phyloP scores from a whole-genome alignment of 768 basidiomycete species.

The Lentinula boryana region DNA sequence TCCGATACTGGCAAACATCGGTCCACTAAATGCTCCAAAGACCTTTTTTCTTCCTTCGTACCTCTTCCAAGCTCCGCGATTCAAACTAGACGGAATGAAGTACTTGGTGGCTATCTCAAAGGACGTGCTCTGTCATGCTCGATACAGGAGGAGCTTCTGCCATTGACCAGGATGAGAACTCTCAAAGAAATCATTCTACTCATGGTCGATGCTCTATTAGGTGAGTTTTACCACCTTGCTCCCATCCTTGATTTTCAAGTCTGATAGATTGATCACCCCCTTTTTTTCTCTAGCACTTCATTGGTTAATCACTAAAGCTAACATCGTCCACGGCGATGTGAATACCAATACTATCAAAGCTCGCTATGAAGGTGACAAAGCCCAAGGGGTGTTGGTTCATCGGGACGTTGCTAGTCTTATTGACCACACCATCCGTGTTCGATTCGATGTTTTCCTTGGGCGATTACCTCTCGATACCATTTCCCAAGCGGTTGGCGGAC shows the following conservation, averaged over 20 bases:
- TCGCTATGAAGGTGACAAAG: neutral
- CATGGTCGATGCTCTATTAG: neutral
- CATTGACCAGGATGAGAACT: neutral
- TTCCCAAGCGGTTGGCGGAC: neutral
- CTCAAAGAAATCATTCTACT: neutral
- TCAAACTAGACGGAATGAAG: neutral
- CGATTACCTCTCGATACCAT: neutral
- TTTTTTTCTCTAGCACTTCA: neutral
- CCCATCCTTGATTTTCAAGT: neutral
- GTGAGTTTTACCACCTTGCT: neutral
- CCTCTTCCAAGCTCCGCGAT: too few species aligned
- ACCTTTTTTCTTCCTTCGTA: too few species aligned
- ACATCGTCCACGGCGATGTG: neutral
- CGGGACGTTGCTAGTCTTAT: neutral
- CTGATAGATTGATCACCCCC: neutral
- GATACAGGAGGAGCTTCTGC: neutral
- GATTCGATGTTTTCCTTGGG: neutral
- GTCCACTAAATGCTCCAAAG: too few species aligned
- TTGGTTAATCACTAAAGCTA: neutral
- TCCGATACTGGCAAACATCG: too few species aligned
- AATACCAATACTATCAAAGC: neutral
- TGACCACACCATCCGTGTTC: neutral
- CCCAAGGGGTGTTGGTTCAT: neutral
- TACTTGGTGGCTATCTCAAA: neutral
- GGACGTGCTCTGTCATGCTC: neutral